phyloP scores from a whole-genome alignment of 345 rosid genomes.

The Salix dunnii region DNA sequence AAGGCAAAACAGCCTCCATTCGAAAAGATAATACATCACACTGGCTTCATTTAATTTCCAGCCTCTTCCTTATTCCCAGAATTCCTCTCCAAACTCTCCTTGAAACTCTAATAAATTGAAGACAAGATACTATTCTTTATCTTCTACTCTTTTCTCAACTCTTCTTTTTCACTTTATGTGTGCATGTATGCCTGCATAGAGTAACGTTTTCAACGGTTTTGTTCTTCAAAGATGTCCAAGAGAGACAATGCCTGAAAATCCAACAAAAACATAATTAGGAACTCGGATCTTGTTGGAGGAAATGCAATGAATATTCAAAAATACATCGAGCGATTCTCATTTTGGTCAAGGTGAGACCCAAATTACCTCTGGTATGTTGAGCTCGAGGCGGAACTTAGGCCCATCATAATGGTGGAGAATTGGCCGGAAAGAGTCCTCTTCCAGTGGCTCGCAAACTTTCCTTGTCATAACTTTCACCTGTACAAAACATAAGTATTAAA shows the following conservation, averaged over 20 bases:
- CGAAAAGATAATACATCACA: slow-evolving; percentile 18
- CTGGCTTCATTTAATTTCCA: neutral
- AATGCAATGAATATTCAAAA: neutral
- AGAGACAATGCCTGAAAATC: slow-evolving; percentile 71
- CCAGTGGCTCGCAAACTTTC: slow-evolving; percentile 79
- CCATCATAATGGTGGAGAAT: slow-evolving; percentile 97
- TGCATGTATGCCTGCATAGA: slow-evolving; percentile 9
- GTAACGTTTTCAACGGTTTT: slow-evolving; percentile 37
- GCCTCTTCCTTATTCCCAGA: neutral
- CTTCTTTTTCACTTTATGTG: neutral
- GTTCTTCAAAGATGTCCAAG: slow-evolving; percentile 75
- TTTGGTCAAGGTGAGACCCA: neutral
- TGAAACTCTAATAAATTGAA: neutral
- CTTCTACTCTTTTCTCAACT: neutral
- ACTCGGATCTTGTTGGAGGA: neutral
- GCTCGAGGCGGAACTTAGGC: slow-evolving; percentile 95
- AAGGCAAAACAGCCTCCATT: slow-evolving; percentile 9
- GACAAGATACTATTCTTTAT: neutral
- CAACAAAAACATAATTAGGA: neutral
- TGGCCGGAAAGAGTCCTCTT: slow-evolving; percentile 98
- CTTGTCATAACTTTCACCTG: slow-evolving; percentile 77
- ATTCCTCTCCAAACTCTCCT: neutral
- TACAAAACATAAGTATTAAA: neutral
- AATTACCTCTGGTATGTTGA: slow-evolving; percentile 84
- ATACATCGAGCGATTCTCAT: neutral